A percentile compares a stretch with the other conserved stretches of the same genome.
These are phyloP conservation scores for Litchi chinensis DNA, from an alignment of 345 rosid species.

Conservation along the genomic window DNA sequence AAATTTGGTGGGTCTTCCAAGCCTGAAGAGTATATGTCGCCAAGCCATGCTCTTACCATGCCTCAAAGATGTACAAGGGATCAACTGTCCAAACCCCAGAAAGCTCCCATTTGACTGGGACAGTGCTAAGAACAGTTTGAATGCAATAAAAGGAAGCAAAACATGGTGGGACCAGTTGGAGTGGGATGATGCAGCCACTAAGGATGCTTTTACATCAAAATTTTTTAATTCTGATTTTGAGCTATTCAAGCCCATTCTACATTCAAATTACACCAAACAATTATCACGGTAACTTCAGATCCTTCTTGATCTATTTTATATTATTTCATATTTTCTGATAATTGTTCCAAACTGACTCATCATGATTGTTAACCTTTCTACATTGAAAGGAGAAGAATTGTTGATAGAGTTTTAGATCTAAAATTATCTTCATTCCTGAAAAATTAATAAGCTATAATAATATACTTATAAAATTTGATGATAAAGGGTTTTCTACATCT, in stretches of 20 bases:
- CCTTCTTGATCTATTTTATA: background rate
- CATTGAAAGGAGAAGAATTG: background rate
- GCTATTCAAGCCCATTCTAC: background rate
- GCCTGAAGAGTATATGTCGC: background rate
- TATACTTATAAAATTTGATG: too few relatives aligned
- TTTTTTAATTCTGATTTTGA: background rate
- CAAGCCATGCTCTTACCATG: background rate
- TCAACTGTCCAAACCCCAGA: background rate
- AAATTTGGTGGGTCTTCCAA: background rate
- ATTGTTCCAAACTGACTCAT: background rate
- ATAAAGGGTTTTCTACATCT: too few relatives aligned
- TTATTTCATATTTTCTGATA: too few relatives aligned
- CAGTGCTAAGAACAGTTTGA: background rate
- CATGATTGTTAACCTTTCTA: background rate
- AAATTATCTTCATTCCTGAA: background rate
- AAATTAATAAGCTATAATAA: too few relatives aligned
- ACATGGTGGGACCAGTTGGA: background rate
- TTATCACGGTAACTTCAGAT: background rate
- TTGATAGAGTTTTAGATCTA: background rate
- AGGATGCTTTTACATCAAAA: background rate
- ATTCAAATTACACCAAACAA: background rate
- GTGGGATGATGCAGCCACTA: background rate
- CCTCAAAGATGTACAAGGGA: background rate
- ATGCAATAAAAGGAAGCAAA: background rate
- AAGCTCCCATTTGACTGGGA: background rate